Conservation (phyloP, 2,329 filamentous ascomycete genomes). For the Colletotrichum falcatum region DNA sequence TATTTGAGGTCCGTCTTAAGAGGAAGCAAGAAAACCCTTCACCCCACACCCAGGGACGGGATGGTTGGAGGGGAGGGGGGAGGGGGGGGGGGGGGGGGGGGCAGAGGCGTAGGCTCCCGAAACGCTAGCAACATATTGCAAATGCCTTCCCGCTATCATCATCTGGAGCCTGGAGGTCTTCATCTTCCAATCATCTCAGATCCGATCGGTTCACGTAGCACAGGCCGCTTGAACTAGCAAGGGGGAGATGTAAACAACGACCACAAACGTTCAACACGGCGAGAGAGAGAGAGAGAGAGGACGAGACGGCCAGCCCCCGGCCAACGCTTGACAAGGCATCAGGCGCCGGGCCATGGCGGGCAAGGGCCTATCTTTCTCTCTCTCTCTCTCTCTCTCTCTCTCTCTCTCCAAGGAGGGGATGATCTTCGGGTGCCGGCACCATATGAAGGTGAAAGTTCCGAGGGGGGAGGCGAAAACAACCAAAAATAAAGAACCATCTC, state of each 20-base stretch:
- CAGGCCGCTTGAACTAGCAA: conserved; percentile 22
- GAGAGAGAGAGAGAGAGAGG: conserved; percentile 5
- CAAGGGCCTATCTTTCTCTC: background rate
- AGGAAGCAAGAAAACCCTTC: background rate
- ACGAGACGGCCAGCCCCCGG: conserved; percentile 1
- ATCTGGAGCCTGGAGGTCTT: conserved; percentile 25
- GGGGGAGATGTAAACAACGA: conserved; percentile 17
- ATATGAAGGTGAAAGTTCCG: background rate
- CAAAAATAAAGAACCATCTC: too few relatives aligned
- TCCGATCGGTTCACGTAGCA: conserved; percentile 17
- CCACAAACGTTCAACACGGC: conserved; percentile 10
- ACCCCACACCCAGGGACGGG: conserved; percentile 2
- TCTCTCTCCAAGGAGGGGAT: background rate
- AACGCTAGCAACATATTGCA: conserved; percentile 8
- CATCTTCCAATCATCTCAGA: background rate
- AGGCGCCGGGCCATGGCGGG: conserved; percentile 14
- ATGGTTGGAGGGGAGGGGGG: conserved; percentile 1
- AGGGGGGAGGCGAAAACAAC: conserved; percentile 14
- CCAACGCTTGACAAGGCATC: conserved; percentile 4
- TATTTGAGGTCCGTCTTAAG: conserved; percentile 4
- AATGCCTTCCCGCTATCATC: conserved; percentile 3
- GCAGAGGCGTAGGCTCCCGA: background rate
- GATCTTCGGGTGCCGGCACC: background rate
- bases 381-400: too few relatives aligned
- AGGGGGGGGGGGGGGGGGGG: background rate